Percentiles rank a stretch among this genome's conserved stretches.
phyloP scores from a whole-genome alignment of 345 rosid species.

The Arabidopsis arenosa region DNA sequence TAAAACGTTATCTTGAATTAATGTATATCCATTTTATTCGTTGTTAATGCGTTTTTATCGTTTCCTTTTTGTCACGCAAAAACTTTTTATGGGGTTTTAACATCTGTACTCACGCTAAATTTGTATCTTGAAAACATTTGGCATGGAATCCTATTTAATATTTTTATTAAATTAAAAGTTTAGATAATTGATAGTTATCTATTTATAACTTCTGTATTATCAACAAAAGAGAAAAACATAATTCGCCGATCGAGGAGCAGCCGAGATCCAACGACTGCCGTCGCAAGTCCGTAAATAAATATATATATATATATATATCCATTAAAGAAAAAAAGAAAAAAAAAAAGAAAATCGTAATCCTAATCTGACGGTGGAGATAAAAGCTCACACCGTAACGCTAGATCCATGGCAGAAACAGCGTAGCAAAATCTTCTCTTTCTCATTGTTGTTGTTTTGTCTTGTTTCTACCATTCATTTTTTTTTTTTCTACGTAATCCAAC shows the following conservation, averaged over 20 bases:
- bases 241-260: slow-evolving; percentile 12
- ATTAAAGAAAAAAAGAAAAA: background rate
- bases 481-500: slow-evolving; percentile 14
- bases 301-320: background rate
- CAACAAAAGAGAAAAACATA: background rate
- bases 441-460: slow-evolving; percentile 27
- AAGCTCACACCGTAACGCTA: slow-evolving; percentile 38
- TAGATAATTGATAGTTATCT: background rate
- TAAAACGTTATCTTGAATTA: slow-evolving; percentile 27
- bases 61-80: slow-evolving; percentile 15
- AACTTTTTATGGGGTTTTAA: background rate
- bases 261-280: slow-evolving; percentile 29
- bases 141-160: background rate
- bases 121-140: slow-evolving; percentile 14
- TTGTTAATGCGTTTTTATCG: slow-evolving; percentile 33
- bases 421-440: slow-evolving; percentile 26
- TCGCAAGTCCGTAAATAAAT: background rate
- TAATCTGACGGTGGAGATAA: slow-evolving; percentile 39
- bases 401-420: slow-evolving; percentile 46
- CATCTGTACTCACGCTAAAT: slow-evolving; percentile 21
- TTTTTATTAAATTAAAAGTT: background rate
- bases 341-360: background rate
- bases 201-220: background rate
- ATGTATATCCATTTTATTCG: slow-evolving; percentile 16
- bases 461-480: slow-evolving; percentile 40